Conservation (phyloP, 352 stramenopile genomes). For the Phytopythium cucurbitacearum region DNA sequence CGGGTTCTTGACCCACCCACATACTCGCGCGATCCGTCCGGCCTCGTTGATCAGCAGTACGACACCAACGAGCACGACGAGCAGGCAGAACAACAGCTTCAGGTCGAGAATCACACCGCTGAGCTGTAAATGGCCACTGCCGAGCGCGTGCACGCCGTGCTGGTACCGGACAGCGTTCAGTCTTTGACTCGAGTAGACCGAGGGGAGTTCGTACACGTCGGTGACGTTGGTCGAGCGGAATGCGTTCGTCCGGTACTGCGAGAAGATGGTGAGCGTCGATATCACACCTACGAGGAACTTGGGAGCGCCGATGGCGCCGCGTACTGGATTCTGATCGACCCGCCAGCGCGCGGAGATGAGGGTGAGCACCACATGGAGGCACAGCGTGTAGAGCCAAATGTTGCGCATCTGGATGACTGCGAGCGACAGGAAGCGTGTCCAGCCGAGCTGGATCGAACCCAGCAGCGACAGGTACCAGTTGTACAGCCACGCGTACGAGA, state of each 20-base stretch:
- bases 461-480: constrained; percentile 23
- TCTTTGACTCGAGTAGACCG: neutral
- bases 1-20: neutral
- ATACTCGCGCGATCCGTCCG: neutral
- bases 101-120: constrained; percentile 29
- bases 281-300: constrained; percentile 34
- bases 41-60: constrained; percentile 2
- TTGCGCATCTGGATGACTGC: constrained; percentile 40
- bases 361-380: constrained; percentile 20
- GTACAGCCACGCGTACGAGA: constrained; percentile 31
- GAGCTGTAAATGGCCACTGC: constrained; percentile 15
- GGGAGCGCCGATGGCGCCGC: constrained; percentile 14
- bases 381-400: constrained; percentile 33
- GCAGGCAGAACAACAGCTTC: constrained; percentile 23
- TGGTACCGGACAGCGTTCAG: constrained; percentile 1
- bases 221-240: constrained; percentile 18
- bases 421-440: constrained; percentile 21
- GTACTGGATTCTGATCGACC: constrained; percentile 9
- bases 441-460: constrained; percentile 22
- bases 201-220: constrained; percentile 1
- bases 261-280: constrained; percentile 23
- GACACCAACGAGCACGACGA: constrained; percentile 1
- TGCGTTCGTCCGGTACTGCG: constrained; percentile 23
- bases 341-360: constrained; percentile 13
- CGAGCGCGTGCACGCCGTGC: constrained; percentile 12